Percentiles rank a stretch among this genome's conserved stretches.
These are phyloP conservation scores for Luvunga scandens DNA, from an alignment of 345 rosid species.

Conservation along the genomic window DNA sequence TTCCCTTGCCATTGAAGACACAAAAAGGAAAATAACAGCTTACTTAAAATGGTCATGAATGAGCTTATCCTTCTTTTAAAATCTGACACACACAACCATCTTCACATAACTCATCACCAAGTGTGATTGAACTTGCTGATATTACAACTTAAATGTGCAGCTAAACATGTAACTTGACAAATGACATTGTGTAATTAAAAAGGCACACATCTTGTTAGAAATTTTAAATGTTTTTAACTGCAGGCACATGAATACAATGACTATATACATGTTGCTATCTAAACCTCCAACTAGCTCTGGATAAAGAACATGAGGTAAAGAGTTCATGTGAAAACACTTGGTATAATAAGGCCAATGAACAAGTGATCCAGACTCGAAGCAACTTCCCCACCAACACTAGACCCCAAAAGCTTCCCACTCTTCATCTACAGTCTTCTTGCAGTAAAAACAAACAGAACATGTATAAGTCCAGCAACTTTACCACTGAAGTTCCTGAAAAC, in stretches of 20 bases:
- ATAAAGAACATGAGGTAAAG: conserved; percentile 42
- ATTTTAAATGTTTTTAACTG: conserved; percentile 33
- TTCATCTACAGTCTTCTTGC: conserved; percentile 29
- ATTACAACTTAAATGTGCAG: conserved; percentile 12
- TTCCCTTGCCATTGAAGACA: conserved; percentile 24
- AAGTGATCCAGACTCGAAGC: conserved; percentile 13
- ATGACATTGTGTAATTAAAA: neutral
- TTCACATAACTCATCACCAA: neutral
- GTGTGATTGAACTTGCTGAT: neutral
- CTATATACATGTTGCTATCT: conserved; percentile 16
- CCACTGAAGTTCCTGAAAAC: conserved; percentile 14
- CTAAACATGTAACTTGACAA: conserved; percentile 15
- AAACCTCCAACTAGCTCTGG: conserved; percentile 19
- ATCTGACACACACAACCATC: neutral
- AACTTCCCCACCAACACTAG: conserved; percentile 29
- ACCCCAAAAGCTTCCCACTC: conserved; percentile 21
- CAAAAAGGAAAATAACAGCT: conserved; percentile 6
- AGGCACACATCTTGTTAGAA: conserved; percentile 24
- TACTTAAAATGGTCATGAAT: neutral
- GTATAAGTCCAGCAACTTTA: conserved; percentile 26
- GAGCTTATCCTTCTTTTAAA: neutral
- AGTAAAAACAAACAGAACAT: conserved; percentile 19
- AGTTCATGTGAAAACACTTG: conserved; percentile 32
- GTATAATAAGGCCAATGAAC: conserved; percentile 24
- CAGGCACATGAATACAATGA: conserved; percentile 50